phyloP scores from a whole-genome alignment of 108 stramenopile genomes.

The Epithemia pelagica region DNA sequence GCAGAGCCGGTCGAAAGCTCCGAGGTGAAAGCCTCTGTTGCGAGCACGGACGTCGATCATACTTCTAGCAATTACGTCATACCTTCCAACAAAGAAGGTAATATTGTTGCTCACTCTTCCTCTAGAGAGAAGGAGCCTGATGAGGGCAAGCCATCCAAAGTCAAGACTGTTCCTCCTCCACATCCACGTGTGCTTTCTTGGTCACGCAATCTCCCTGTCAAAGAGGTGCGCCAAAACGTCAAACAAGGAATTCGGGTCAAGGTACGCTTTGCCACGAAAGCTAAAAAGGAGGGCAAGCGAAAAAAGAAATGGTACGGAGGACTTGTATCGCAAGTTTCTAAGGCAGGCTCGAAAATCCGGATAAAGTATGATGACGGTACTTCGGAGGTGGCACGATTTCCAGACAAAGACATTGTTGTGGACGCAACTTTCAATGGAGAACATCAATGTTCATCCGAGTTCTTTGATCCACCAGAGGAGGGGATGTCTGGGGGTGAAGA shows the following conservation, averaged over 20 bases:
- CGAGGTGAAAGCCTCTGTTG: slow-evolving; percentile 11
- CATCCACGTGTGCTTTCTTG: slow-evolving; percentile 36
- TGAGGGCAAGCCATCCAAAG: neutral
- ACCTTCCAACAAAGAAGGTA: neutral
- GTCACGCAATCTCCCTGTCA: slow-evolving; percentile 17
- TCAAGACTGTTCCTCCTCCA: slow-evolving; percentile 47
- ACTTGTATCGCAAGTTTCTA: slow-evolving; percentile 33
- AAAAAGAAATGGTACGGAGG: slow-evolving; percentile 80
- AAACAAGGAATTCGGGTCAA: slow-evolving; percentile 51
- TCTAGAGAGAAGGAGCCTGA: neutral
- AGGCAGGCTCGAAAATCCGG: slow-evolving; percentile 45
- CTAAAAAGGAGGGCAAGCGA: slow-evolving; percentile 37
- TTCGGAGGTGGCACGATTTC: slow-evolving; percentile 65
- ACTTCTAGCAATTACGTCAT: neutral
- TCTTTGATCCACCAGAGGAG: slow-evolving; percentile 30
- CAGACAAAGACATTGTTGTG: slow-evolving; percentile 79
- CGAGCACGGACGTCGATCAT: neutral
- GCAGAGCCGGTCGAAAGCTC: slow-evolving; percentile 9
- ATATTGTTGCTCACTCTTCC: neutral
- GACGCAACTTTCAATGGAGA: slow-evolving; percentile 63
- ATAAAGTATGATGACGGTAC: slow-evolving; percentile 86
- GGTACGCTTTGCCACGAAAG: slow-evolving; percentile 65
- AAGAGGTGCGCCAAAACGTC: slow-evolving; percentile 29
- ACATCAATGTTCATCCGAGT: slow-evolving; percentile 23
- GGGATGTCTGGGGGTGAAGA: slow-evolving; percentile 6